These are phyloP conservation scores for Ogataea populi-albae DNA, from an alignment of 805 yeast genomes.

Conservation along the genomic window DNA sequence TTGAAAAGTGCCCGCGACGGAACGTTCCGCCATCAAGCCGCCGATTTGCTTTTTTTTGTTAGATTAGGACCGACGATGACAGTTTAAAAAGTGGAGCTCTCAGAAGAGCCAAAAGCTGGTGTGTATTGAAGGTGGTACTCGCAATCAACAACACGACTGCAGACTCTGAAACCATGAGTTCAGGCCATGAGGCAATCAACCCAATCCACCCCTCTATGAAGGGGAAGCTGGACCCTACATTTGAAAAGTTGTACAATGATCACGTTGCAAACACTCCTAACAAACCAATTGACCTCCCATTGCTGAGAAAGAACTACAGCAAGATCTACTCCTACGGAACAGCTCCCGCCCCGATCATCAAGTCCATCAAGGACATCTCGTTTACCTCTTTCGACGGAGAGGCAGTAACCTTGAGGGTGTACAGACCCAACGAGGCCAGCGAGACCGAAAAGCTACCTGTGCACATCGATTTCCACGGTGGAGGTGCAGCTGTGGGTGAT, in stretches of 20 bases:
- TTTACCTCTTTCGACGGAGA: slow-evolving; percentile 27
- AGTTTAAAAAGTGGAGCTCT: no score
- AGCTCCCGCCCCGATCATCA: slow-evolving; percentile 24
- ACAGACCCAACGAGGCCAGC: slow-evolving; percentile 25
- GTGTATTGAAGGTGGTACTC: no score
- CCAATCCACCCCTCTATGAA: slow-evolving; percentile 20
- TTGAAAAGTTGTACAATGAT: slow-evolving; percentile 24
- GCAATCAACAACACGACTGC: no score
- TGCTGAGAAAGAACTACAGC: slow-evolving; percentile 23
- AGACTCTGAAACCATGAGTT: slow-evolving; percentile 2
- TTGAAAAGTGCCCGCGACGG: background rate
- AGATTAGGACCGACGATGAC: no score
- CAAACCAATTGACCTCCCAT: slow-evolving; percentile 18
- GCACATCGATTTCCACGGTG: slow-evolving; percentile 34
- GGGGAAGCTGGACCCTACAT: slow-evolving; percentile 26
- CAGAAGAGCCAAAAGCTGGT: no score
- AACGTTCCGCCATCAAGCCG: no score
- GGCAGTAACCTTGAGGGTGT: slow-evolving; percentile 22
- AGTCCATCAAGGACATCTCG: slow-evolving; percentile 12
- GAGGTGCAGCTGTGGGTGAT: slow-evolving; percentile 34
- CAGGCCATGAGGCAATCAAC: slow-evolving; percentile 19
- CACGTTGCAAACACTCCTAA: slow-evolving; percentile 25
- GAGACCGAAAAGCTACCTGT: slow-evolving; percentile 26
- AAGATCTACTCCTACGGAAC: slow-evolving; percentile 26
- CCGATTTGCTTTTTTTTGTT: no score